Conservation (phyloP, 2,329 filamentous ascomycete species). For the Pyricularia sp. region DNA sequence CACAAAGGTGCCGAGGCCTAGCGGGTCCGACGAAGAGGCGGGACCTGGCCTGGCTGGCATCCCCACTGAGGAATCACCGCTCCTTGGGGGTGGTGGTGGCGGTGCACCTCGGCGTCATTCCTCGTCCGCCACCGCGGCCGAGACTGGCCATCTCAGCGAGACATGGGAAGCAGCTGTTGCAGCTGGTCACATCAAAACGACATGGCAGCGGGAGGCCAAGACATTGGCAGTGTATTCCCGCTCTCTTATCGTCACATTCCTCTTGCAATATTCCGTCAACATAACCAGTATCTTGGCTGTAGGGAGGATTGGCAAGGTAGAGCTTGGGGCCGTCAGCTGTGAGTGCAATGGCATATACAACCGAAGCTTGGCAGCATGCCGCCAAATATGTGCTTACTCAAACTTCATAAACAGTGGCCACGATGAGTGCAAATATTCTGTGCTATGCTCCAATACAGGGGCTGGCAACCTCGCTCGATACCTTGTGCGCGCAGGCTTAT, state of each 20-base stretch:
- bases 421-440: conserved; percentile 74
- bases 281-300: conserved; percentile 73
- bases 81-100: conserved; percentile 26
- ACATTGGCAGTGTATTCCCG: conserved; percentile 64
- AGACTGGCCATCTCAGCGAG: conserved; percentile 51
- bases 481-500: conserved; percentile 87
- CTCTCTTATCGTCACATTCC: conserved; percentile 63
- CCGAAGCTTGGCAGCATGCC: not conserved
- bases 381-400: not conserved
- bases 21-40: conserved; percentile 31
- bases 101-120: conserved; percentile 15
- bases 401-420: conserved; percentile 35
- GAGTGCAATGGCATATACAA: conserved; percentile 11
- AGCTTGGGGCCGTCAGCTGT: conserved; percentile 55
- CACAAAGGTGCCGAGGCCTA: conserved; percentile 36
- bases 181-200: conserved; percentile 74
- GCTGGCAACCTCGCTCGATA: conserved; percentile 85
- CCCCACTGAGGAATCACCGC: conserved; percentile 28
- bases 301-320: conserved; percentile 62
- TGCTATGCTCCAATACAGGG: conserved; percentile 72
- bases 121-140: conserved; percentile 16
- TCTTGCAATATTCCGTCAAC: conserved; percentile 78
- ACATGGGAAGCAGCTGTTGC: conserved; percentile 83
- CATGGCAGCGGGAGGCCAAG: conserved; percentile 83
- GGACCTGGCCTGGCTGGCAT: conserved; percentile 16